phyloP scores from a whole-genome alignment of 805 yeast species.

The Candida namnaoensis region DNA sequence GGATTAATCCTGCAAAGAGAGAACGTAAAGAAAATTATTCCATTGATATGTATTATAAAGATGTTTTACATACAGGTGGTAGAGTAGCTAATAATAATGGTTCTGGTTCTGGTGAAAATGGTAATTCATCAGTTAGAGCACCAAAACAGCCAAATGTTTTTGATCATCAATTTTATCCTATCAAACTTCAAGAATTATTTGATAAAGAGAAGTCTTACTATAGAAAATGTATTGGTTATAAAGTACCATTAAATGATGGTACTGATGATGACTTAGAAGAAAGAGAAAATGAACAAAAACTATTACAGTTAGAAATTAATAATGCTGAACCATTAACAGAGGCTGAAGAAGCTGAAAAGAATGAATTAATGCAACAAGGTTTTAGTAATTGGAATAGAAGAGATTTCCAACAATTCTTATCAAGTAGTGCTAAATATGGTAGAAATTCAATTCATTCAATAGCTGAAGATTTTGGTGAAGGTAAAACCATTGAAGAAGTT shows the following conservation, averaged over 20 bases:
- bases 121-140: constrained; percentile 59
- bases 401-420: constrained; percentile 79
- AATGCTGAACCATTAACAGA: constrained; percentile 76
- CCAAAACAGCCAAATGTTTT: constrained; percentile 78
- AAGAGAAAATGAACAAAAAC: constrained; percentile 31
- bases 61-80: constrained; percentile 67
- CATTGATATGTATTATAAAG: constrained; percentile 81
- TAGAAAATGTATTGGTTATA: constrained; percentile 57
- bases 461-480: constrained; percentile 56
- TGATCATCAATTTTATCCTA: constrained; percentile 88
- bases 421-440: constrained; percentile 70
- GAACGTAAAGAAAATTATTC: constrained; percentile 81
- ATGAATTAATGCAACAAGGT: constrained; percentile 54
- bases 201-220: constrained; percentile 76
- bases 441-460: constrained; percentile 64
- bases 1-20: constrained; percentile 84
- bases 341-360: constrained; percentile 64
- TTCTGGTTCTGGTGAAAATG: constrained; percentile 34
- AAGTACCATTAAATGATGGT: constrained; percentile 56
- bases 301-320: constrained; percentile 66
- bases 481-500: constrained; percentile 75
- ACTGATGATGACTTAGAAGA: constrained; percentile 28
- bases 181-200: constrained; percentile 64
- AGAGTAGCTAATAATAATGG: constrained; percentile 31
- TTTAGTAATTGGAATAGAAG: constrained; percentile 79